Conservation (phyloP, 2,329 filamentous ascomycete species). For the Aspergillus clavatus region DNA sequence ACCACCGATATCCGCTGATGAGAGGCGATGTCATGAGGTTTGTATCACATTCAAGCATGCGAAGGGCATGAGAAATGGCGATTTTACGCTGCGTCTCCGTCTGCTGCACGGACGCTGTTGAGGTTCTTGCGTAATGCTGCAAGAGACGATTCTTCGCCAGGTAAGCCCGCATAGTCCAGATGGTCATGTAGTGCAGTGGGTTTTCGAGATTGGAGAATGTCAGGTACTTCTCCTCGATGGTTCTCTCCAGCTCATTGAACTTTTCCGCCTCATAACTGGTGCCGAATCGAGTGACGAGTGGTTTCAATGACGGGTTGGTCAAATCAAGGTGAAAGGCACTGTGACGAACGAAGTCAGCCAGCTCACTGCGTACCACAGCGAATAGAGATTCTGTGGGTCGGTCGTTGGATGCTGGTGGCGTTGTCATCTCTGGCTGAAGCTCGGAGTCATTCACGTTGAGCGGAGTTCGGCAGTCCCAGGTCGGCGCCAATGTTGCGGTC, state of each 20-base stretch:
- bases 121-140: constrained; percentile 41
- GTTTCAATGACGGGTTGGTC: constrained; percentile 40
- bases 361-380: constrained; percentile 40
- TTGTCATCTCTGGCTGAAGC: constrained; percentile 37
- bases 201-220: constrained; percentile 37
- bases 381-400: constrained; percentile 42
- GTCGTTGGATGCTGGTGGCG: constrained; percentile 23
- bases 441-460: constrained; percentile 43
- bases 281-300: too few species aligned
- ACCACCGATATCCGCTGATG: constrained; percentile 42
- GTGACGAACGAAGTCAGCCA: constrained; percentile 40
- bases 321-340: constrained; percentile 45
- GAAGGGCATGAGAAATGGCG: constrained; percentile 27
- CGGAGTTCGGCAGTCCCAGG: constrained; percentile 43
- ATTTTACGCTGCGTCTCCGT: constrained; percentile 28
- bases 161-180: constrained; percentile 42
- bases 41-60: constrained; percentile 46
- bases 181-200: constrained; percentile 45
- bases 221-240: constrained; percentile 47
- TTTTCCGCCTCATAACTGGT: too few species aligned
- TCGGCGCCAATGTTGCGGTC: constrained; percentile 33
- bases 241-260: too few species aligned
- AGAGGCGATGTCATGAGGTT: constrained; percentile 41
- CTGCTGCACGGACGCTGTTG: constrained; percentile 14
- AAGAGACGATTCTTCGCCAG: constrained; percentile 50